Percentiles rank a stretch among this genome's conserved stretches.
phyloP scores from a whole-genome alignment of 805 yeast genomes.

The Candida endomychidarum region DNA sequence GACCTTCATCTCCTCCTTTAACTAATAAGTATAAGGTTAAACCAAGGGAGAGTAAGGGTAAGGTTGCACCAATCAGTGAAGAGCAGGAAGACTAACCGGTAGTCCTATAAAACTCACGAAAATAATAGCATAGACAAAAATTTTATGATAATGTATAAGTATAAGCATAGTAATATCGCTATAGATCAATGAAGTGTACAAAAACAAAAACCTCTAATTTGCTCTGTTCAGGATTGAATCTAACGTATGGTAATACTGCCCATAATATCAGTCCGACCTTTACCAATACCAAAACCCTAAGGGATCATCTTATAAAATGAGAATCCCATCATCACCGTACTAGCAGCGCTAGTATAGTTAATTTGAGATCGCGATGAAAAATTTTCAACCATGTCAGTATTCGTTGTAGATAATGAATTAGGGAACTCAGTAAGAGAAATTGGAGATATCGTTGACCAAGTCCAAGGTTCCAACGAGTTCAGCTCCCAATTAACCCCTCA shows the following conservation, averaged over 20 bases:
- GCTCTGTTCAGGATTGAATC: too few species aligned
- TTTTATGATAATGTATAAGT: too few species aligned
- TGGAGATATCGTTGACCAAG: conserved; percentile 37
- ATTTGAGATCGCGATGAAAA: conserved; percentile 8
- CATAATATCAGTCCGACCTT: too few species aligned
- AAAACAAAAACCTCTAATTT: too few species aligned
- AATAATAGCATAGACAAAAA: not conserved
- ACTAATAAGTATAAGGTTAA: conserved; percentile 3
- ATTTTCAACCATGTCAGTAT: conserved; percentile 33
- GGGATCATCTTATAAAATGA: too few species aligned
- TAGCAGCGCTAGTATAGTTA: too few species aligned
- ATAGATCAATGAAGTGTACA: too few species aligned
- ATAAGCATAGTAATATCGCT: too few species aligned
- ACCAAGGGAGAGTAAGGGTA: conserved; percentile 1
- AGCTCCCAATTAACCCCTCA: conserved; percentile 26
- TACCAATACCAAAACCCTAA: too few species aligned
- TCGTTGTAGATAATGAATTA: conserved; percentile 44
- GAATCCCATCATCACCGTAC: not conserved
- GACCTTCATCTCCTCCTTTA: conserved; percentile 14
- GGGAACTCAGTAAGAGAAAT: conserved; percentile 41
- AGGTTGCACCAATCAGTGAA: conserved; percentile 14
- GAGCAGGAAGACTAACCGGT: conserved; percentile 20
- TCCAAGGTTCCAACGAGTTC: conserved; percentile 26
- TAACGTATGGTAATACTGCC: too few species aligned
- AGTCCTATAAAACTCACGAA: not conserved